These are phyloP conservation scores for Aspergillus caelatus DNA, from an alignment of 2,329 filamentous ascomycete species.

Conservation along the genomic window DNA sequence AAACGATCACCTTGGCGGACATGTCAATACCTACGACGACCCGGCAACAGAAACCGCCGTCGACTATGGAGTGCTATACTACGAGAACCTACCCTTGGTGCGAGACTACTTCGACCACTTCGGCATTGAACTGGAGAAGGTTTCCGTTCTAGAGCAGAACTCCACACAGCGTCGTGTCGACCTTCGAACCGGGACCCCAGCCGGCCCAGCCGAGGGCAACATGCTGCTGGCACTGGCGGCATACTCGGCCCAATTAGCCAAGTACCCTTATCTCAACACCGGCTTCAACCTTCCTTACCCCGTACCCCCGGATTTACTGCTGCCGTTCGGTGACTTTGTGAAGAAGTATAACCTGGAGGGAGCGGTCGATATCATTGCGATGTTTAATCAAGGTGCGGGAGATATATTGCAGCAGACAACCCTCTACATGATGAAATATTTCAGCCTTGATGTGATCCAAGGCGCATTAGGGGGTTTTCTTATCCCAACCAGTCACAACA, in stretches of 20 bases:
- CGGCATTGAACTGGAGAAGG: conserved; percentile 15
- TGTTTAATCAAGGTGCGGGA: conserved; percentile 22
- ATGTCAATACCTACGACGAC: conserved; percentile 30
- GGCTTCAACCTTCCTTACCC: conserved; percentile 31
- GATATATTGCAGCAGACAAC: conserved; percentile 25
- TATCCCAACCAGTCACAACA: conserved; percentile 41
- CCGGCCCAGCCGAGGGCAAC: conserved; percentile 17
- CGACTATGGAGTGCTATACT: conserved; percentile 35
- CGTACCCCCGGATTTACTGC: conserved; percentile 32
- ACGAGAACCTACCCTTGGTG: conserved; percentile 23
- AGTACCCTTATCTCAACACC: conserved; percentile 28
- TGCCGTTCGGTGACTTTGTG: conserved; percentile 33
- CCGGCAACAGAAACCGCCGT: conserved; percentile 21
- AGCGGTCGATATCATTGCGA: conserved; percentile 21
- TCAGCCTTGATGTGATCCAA: conserved; percentile 34
- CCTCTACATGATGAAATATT: conserved; percentile 27
- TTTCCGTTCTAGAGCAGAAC: not conserved
- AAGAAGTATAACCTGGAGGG: conserved; percentile 27
- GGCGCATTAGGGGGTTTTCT: conserved; percentile 33
- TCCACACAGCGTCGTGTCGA: conserved; percentile 15
- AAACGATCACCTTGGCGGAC: conserved; percentile 29
- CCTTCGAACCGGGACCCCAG: conserved; percentile 25
- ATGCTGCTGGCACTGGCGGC: conserved; percentile 12
- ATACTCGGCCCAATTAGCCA: conserved; percentile 20
- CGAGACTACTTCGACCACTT: conserved; percentile 28